A percentile compares a stretch with the other conserved stretches of the same genome.
Conservation (phyloP, 805 yeast species). For the Saturnispora sanitii region DNA sequence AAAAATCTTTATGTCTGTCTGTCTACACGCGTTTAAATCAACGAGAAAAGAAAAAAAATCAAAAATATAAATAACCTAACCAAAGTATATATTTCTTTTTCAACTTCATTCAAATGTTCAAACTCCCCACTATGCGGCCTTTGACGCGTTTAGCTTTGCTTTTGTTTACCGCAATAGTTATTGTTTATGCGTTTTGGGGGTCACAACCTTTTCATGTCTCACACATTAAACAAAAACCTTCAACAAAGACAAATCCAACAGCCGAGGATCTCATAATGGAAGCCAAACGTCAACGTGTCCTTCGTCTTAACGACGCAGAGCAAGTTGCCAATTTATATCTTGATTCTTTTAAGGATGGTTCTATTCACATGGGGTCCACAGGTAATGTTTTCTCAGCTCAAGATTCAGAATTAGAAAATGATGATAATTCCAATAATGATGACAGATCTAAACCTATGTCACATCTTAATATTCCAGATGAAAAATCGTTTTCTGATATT, state of each 20-base stretch:
- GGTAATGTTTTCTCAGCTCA: constrained; percentile 16
- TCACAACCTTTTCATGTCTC: background rate
- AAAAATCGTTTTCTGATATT: constrained; percentile 21
- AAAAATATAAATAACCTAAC: too few relatives aligned
- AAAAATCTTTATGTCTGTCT: too few relatives aligned
- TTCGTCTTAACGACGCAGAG: constrained; percentile 16
- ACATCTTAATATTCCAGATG: constrained; percentile 20
- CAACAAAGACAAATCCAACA: background rate
- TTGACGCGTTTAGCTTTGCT: background rate
- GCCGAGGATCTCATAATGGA: background rate
- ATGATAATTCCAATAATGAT: constrained; percentile 15
- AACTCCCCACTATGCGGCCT: constrained; percentile 1
- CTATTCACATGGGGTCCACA: constrained; percentile 20
- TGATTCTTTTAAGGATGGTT: constrained; percentile 15
- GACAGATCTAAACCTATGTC: constrained; percentile 25
- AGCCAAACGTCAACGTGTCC: background rate
- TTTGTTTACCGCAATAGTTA: background rate
- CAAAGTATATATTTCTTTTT: background rate
- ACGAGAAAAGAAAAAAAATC: too few relatives aligned
- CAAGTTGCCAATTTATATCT: constrained; percentile 20
- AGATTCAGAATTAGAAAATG: constrained; percentile 7
- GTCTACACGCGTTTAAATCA: too few relatives aligned
- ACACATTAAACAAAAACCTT: background rate
- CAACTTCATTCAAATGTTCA: too few relatives aligned
- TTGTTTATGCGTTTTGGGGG: constrained; percentile 1